These are phyloP conservation scores for Acanthamoeba culbertsoni DNA, from an alignment of 208 protist species.

Conservation along the genomic window DNA sequence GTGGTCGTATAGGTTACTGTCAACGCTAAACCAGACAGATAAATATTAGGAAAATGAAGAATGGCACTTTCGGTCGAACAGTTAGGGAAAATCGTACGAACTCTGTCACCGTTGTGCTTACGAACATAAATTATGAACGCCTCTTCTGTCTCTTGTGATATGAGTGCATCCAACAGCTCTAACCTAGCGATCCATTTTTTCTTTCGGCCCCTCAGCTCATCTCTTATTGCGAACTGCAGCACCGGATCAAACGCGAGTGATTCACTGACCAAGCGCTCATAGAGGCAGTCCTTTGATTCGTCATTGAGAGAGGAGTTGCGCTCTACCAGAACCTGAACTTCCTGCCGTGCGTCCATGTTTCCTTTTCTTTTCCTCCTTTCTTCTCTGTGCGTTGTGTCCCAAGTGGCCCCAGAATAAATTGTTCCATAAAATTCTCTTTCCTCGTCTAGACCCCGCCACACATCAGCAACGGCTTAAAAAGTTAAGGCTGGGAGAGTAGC, in stretches of 20 bases:
- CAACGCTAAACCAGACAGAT: background rate
- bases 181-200: background rate
- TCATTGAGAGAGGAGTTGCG: too few species aligned
- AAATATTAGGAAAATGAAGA: background rate
- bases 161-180: background rate
- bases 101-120: background rate
- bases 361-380: too few species aligned
- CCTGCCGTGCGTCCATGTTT: too few species aligned
- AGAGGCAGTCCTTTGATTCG: too few species aligned
- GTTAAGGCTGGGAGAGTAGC: too few species aligned
- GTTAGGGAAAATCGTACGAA: background rate
- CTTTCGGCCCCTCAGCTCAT: background rate
- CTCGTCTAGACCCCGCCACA: too few species aligned
- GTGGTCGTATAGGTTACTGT: background rate
- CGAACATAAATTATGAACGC: background rate
- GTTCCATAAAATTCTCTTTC: too few species aligned
- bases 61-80: background rate
- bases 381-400: too few species aligned
- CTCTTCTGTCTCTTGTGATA: background rate
- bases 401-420: too few species aligned
- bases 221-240: background rate
- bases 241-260: background rate
- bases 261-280: background rate
- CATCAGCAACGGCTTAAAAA: too few species aligned
- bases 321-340: too few species aligned